phyloP scores from a whole-genome alignment of 2,329 filamentous ascomycete genomes.

The Diaporthe sp. region DNA sequence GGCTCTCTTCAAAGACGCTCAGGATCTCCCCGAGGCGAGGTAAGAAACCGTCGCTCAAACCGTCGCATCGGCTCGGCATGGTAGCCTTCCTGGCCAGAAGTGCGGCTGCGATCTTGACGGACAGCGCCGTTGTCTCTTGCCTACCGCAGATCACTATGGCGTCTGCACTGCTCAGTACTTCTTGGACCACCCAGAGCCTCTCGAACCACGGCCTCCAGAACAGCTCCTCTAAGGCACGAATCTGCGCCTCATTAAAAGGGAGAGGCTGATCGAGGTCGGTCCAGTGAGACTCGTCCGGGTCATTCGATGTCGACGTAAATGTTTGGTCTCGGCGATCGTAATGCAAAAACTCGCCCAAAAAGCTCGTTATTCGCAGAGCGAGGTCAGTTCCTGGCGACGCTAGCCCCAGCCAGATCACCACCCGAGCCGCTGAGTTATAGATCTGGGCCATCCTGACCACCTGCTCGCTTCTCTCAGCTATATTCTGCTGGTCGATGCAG shows the following conservation, averaged over 20 bases:
- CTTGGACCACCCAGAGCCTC: slow-evolving; percentile 4
- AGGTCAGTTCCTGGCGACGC: background rate
- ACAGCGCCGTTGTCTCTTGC: background rate
- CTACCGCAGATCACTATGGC: background rate
- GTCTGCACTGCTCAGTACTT: background rate
- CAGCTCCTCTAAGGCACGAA: background rate
- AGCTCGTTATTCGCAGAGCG: background rate
- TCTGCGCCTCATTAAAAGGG: background rate
- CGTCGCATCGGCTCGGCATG: too few relatives aligned
- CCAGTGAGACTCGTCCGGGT: background rate
- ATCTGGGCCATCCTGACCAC: slow-evolving; percentile 32
- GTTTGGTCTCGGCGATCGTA: background rate
- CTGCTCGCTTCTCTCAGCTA: slow-evolving; percentile 27
- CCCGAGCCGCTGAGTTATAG: background rate
- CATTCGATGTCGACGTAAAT: background rate
- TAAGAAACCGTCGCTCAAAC: too few relatives aligned
- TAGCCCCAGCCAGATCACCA: slow-evolving; percentile 1
- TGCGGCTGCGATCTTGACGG: background rate
- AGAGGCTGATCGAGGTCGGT: background rate
- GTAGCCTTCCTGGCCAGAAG: background rate
- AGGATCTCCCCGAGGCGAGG: too few relatives aligned
- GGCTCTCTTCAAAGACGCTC: too few relatives aligned
- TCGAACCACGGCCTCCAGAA: slow-evolving; percentile 8
- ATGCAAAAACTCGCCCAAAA: background rate
- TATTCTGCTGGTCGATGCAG: slow-evolving; percentile 37